Evolutionary conservation across 2,329 filamentous ascomycete species (phyloP).

Genomic region (Akanthomyces uredinophilus): DNA sequence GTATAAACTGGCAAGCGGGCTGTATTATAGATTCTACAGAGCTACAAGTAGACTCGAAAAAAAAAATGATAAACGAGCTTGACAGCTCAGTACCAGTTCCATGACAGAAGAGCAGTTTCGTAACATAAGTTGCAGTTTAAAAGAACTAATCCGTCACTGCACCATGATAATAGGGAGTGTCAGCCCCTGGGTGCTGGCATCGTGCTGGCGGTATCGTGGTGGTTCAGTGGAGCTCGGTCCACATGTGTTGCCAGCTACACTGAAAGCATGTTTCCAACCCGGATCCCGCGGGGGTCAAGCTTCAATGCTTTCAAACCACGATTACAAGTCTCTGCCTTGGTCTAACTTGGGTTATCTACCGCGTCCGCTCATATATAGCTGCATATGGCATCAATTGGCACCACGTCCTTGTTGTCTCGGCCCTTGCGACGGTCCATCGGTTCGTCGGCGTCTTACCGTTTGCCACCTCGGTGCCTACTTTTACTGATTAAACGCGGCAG

Average conservation of each 20-base stretch:
- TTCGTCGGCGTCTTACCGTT: background rate
- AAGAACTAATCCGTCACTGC: background rate
- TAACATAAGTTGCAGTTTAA: background rate
- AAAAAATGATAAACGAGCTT: background rate
- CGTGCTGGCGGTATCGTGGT: background rate
- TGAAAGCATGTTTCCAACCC: background rate
- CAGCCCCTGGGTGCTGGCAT: no score
- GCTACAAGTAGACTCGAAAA: background rate
- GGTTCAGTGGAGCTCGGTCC: slow-evolving; percentile 1
- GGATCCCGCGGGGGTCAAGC: background rate
- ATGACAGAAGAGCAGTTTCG: background rate
- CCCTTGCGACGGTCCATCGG: slow-evolving; percentile 7
- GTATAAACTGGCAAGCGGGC: background rate
- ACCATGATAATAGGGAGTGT: background rate
- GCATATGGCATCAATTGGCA: slow-evolving; percentile 1
- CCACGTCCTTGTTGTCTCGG: background rate
- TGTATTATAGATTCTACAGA: background rate
- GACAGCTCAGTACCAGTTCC: background rate
- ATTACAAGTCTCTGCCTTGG: background rate
- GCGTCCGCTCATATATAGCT: background rate
- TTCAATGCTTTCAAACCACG: background rate
- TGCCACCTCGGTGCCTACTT: no score
- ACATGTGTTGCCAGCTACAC: background rate
- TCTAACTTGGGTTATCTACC: background rate
- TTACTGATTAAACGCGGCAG: background rate